Conservation (phyloP, 805 yeast species). For the Pichia nanzhaoensis region DNA sequence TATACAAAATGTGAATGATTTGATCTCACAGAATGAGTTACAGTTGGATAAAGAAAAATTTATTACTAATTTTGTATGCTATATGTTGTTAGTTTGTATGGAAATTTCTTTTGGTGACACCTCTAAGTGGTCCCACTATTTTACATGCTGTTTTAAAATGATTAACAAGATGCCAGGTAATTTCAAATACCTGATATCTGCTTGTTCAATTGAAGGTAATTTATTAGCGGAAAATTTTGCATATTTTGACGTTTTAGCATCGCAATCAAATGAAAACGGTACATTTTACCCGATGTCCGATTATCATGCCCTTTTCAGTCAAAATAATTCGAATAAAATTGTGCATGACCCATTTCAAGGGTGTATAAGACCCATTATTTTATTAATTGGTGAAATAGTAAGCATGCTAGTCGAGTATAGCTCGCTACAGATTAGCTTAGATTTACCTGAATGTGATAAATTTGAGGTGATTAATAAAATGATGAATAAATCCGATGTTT, state of each 20-base stretch:
- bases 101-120: slow-evolving; percentile 30
- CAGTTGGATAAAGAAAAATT: slow-evolving; percentile 18
- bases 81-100: slow-evolving; percentile 28
- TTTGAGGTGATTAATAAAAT: slow-evolving; percentile 16
- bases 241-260: slow-evolving; percentile 35
- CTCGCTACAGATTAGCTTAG: slow-evolving; percentile 17
- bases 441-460: slow-evolving; percentile 19
- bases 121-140: slow-evolving; percentile 30
- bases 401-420: slow-evolving; percentile 23
- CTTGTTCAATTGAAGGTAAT: slow-evolving; percentile 30
- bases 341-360: slow-evolving; percentile 37
- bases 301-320: slow-evolving; percentile 27
- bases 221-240: slow-evolving; percentile 33
- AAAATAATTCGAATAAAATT: slow-evolving; percentile 11
- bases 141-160: slow-evolving; percentile 24
- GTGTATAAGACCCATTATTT: slow-evolving; percentile 32
- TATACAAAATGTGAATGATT: slow-evolving; percentile 11
- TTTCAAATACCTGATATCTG: slow-evolving; percentile 24
- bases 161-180: slow-evolving; percentile 22
- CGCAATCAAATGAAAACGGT: slow-evolving; percentile 33
- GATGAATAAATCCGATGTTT: slow-evolving; percentile 13
- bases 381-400: slow-evolving; percentile 34
- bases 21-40: slow-evolving; percentile 10
- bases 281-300: slow-evolving; percentile 31
- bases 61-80: slow-evolving; percentile 24